These are phyloP conservation scores for Hebeloma cylindrosporum DNA, from an alignment of 768 basidiomycete genomes.

Conservation along the genomic window DNA sequence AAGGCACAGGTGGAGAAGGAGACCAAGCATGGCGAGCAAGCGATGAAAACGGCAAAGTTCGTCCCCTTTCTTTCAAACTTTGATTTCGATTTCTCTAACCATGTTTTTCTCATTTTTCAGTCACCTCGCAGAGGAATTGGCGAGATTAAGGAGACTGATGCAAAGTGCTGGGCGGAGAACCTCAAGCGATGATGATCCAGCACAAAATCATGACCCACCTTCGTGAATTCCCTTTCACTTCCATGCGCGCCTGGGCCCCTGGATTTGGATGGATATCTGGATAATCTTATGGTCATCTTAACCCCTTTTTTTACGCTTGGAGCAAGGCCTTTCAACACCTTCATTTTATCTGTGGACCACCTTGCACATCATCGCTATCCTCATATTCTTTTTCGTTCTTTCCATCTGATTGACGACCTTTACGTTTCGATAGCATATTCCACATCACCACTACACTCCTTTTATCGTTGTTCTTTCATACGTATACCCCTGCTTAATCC, in stretches of 20 bases:
- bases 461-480: neutral
- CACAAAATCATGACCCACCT: slow-evolving; percentile 2
- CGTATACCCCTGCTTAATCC: slow-evolving; percentile 12
- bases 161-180: slow-evolving; percentile 43
- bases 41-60: slow-evolving; percentile 62
- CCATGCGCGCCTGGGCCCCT: too few relatives aligned
- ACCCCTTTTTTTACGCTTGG: neutral
- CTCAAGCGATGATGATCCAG: slow-evolving; percentile 10
- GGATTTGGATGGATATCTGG: slow-evolving; percentile 14
- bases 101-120: slow-evolving; percentile 37
- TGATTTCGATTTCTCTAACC: slow-evolving; percentile 9
- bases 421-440: slow-evolving; percentile 1
- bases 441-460: slow-evolving; percentile 3
- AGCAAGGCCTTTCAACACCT: neutral
- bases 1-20: slow-evolving; percentile 54
- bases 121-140: slow-evolving; percentile 59
- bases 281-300: too few relatives aligned
- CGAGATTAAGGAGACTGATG: slow-evolving; percentile 73
- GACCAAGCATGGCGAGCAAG: slow-evolving; percentile 53
- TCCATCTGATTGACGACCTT: neutral
- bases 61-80: slow-evolving; percentile 6
- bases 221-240: slow-evolving; percentile 4
- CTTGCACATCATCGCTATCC: too few relatives aligned
- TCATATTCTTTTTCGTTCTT: neutral
- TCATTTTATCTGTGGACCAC: neutral